phyloP scores from a whole-genome alignment of 2,329 filamentous ascomycete genomes.

The Verticillium dahliae region DNA sequence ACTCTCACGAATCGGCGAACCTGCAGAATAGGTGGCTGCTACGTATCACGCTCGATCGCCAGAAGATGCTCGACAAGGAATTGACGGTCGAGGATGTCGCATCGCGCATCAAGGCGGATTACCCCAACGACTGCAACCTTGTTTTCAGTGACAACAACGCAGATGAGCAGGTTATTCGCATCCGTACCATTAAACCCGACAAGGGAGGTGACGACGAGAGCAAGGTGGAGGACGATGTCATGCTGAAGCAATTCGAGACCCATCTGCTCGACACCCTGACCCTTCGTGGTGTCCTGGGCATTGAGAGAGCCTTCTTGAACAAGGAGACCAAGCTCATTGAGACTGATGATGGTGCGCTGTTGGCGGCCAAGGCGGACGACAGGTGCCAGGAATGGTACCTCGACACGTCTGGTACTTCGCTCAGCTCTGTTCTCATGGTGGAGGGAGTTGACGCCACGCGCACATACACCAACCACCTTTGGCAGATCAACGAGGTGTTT shows the following conservation, averaged over 20 bases:
- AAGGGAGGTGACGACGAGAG: constrained; percentile 62
- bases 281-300: constrained; percentile 80
- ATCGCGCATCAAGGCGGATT: constrained; percentile 80
- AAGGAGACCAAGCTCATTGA: constrained; percentile 65
- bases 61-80: constrained; percentile 92
- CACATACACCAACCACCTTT: constrained; percentile 93
- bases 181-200: constrained; percentile 67
- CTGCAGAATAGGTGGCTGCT: constrained; percentile 92
- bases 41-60: constrained; percentile 85
- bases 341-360: constrained; percentile 63
- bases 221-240: constrained; percentile 77
- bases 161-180: constrained; percentile 88
- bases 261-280: constrained; percentile 89
- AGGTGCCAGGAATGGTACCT: constrained; percentile 90
- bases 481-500: constrained; percentile 89
- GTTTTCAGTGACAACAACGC: constrained; percentile 99
- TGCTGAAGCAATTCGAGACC: constrained; percentile 84
- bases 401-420: constrained; percentile 84
- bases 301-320: constrained; percentile 91
- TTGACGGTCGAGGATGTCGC: constrained; percentile 90
- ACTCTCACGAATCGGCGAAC: constrained; percentile 53
- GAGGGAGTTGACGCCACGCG: constrained; percentile 80
- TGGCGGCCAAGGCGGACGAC: constrained; percentile 66
- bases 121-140: constrained; percentile 76
- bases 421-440: constrained; percentile 77